These are phyloP conservation scores for Echites panduratus DNA, from an alignment of 257 asterid species.

Conservation along the genomic window DNA sequence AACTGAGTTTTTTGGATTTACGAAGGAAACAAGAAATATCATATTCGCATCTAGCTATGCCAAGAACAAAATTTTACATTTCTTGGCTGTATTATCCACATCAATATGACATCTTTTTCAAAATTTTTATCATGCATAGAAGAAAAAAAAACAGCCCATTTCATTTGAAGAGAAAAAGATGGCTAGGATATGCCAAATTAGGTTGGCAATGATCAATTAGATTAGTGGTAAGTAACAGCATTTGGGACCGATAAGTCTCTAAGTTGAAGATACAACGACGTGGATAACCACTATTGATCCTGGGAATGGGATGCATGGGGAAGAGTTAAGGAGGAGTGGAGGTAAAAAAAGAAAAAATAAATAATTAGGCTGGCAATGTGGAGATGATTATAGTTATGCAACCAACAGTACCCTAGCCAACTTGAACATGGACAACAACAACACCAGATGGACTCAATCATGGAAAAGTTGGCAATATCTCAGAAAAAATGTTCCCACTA, in stretches of 20 bases:
- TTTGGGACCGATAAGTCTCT: no score
- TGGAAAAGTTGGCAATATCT: conserved; percentile 37
- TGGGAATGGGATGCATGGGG: no score
- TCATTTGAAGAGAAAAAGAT: conserved; percentile 1
- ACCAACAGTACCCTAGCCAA: conserved; percentile 10
- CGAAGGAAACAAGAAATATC: neutral
- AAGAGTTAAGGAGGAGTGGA: no score
- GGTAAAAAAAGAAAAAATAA: no score
- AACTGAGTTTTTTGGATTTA: neutral
- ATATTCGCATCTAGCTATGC: neutral
- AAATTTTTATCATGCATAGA: neutral
- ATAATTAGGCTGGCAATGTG: conserved; percentile 17
- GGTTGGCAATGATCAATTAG: conserved; percentile 9
- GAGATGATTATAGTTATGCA: conserved; percentile 12
- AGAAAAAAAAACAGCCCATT: neutral
- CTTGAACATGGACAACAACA: conserved; percentile 31
- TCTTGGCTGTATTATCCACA: neutral
- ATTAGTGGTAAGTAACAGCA: no score
- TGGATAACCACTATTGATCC: no score
- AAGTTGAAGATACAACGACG: no score
- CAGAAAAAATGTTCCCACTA: conserved; percentile 35
- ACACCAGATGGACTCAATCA: conserved; percentile 37
- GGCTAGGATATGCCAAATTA: conserved; percentile 3
- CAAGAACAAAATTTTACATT: neutral
- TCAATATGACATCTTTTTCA: neutral